phyloP scores from a whole-genome alignment of 2,329 filamentous ascomycete genomes.

The Phialemonium atrogriseum region DNA sequence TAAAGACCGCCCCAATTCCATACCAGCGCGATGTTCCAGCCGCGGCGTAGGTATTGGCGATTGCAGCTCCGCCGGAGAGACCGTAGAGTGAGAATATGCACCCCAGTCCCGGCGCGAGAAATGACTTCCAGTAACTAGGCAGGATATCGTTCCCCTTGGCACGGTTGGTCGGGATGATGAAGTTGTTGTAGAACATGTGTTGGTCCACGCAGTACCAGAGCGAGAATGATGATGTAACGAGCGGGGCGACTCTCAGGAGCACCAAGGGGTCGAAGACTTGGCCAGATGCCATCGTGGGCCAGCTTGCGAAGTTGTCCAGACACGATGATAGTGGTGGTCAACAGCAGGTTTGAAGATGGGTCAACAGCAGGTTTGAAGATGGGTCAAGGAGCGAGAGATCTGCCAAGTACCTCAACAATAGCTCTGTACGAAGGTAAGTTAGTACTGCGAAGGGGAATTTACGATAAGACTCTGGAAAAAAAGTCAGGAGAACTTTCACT shows the following conservation, averaged over 20 bases:
- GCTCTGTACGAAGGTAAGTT: too few species aligned
- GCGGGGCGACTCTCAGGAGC: conserved; percentile 19
- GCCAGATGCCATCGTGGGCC: conserved; percentile 11
- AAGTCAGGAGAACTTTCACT: too few species aligned
- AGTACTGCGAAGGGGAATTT: too few species aligned
- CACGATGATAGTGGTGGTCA: too few species aligned
- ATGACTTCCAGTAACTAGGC: conserved; percentile 16
- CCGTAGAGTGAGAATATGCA: conserved; percentile 17
- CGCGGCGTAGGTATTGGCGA: conserved; percentile 16
- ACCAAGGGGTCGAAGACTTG: conserved; percentile 10
- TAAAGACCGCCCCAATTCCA: conserved; percentile 18
- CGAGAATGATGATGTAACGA: conserved; percentile 19
- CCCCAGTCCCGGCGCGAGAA: conserved; percentile 13
- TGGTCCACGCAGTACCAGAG: conserved; percentile 19
- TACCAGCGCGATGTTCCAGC: conserved; percentile 19
- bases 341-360: too few species aligned
- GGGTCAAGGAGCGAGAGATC: too few species aligned
- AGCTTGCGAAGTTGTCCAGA: too few species aligned
- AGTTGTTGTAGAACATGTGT: conserved; percentile 8
- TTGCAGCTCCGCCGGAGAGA: conserved; percentile 16
- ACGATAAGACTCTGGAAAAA: too few species aligned
- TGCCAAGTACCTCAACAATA: too few species aligned
- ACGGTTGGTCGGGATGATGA: conserved; percentile 6
- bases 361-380: too few species aligned
- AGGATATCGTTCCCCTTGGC: conserved; percentile 11